Evolutionary conservation across 495 filamentous ascomycete species (phyloP), one percentile per base, ranked within the genome.

Genomic region (Amorphotheca resinae): DNA sequence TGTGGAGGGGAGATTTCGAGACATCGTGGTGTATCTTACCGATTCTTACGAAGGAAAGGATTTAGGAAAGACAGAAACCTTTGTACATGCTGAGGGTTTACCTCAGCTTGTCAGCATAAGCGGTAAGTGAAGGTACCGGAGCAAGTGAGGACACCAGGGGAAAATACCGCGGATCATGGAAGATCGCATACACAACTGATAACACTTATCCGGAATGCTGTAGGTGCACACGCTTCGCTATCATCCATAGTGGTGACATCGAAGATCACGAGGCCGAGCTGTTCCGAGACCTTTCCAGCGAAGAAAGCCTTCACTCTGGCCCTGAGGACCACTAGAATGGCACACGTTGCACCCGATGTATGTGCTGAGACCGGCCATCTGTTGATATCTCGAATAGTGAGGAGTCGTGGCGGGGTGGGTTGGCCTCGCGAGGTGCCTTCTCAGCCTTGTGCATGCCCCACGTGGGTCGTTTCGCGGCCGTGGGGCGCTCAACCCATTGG

Each of bases 371-470:
- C 11, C 5, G 4, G 4, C 12, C 31, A 14, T 33, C 16, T 33
- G 26, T 30, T 7, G 26, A 6, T 30, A 12, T 30, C 26, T 6
- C 7, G 26, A 12, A 7, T 6, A 12, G 26, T 7, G 26, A 30
- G 26, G 12, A 12, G 7, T 30, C 26, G 12, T 7, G 22, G n/a
- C n/a, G 36, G 11, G 18, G 22, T 12, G 33, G 14, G 33, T 17
- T 30, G 22, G 42, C 31, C 15, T 31, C 25, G 25, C 25, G 25
- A 28, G 9, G 16, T 20, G 14, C 9, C n/a, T 18, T 45, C 33
- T 50, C 44, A 51, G 49, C 49, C 49, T 51, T 31, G 49, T 43
- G 38, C 15, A 43, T 43, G 38, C 33, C 49, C 49, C 47, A 50
- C 47, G 47, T 50, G 47, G 32, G 38, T 32, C 46, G 32, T 26